Evolutionary conservation across 805 yeast species (phyloP), one percentile per base, ranked within the genome.

Genomic region (Myxozyma neotropica): DNA sequence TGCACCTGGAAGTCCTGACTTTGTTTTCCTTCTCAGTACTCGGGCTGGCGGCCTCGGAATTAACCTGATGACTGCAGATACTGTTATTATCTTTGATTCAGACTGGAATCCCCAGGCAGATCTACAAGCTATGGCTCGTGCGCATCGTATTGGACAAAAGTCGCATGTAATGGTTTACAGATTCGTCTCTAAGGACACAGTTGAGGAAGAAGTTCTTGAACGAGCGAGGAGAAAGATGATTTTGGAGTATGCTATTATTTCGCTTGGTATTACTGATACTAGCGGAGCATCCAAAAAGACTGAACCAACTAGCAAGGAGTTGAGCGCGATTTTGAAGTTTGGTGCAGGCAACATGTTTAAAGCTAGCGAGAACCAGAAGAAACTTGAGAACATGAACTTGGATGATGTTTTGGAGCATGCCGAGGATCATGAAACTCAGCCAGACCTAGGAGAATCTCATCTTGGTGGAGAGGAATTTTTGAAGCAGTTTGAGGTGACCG

Each of bases 81-180:
- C 99, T 6, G 99, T 94, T 29, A 89, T 94, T 68, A 93, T 94
- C 42, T 94, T 94, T 75, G 99, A 94, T 75, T 89, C 96, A 3
- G 99, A 94, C 77, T 94, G 99, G 99, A 94, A 94, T 72, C 99
- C 99, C 0, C 99, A 94, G 74, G 99, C 99, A 0, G 99, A 94
- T 80, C 79, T 94, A 69, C 99, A 94, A 75, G 99, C 99, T 1
- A 94, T 94, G 99, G 99, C 99, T 0, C 85, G 99, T 75, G 99
- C 99, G 2, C 99, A 94, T 76, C 86, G 99, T 79, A 94, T 94
- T 72, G 99, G 99, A n/a, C 99, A 94, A 74, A 94, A 92, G 75
- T 91, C 89, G 69, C 99, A 94, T 75, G 99, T 94, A 38, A 89
- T 90, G 85, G 98, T 94, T 17, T 94, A 94, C 72, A 80, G 99